Conservation (phyloP, 148 eudicot genomes). For the Silene uniflora region DNA sequence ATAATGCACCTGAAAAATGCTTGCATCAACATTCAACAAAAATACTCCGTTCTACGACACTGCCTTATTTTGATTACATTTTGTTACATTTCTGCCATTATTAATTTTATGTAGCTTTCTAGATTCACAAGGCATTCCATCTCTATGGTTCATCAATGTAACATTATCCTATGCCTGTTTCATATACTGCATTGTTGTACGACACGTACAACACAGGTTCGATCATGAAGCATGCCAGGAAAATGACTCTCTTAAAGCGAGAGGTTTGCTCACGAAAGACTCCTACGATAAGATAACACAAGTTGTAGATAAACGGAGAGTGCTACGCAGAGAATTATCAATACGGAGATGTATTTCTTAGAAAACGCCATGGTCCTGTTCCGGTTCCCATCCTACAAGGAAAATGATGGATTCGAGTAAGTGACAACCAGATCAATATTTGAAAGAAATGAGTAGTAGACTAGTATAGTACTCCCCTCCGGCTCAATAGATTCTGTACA, state of each 20-base stretch:
- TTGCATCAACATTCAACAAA: constrained; percentile 4
- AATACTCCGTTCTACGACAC: neutral
- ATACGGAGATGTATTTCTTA: constrained; percentile 27
- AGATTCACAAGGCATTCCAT: neutral
- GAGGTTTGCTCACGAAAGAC: neutral
- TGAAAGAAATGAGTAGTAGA: no score
- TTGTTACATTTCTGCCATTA: neutral
- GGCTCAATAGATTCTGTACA: no score
- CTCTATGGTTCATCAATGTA: neutral
- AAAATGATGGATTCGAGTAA: neutral
- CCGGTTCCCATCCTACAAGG: constrained; percentile 80
- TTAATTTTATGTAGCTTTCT: neutral
- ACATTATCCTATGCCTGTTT: neutral
- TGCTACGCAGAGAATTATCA: neutral
- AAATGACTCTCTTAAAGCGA: neutral
- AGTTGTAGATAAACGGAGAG: neutral
- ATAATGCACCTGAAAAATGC: neutral
- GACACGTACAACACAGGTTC: neutral
- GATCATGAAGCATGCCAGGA: neutral
- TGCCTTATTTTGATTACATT: neutral
- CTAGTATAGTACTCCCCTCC: no score
- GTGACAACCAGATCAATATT: neutral
- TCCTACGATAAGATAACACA: neutral
- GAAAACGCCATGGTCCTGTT: constrained; percentile 89
- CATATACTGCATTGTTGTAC: neutral